Evolutionary conservation across 495 filamentous ascomycete genomes (phyloP).

Genomic region (Tuber aestivum): DNA sequence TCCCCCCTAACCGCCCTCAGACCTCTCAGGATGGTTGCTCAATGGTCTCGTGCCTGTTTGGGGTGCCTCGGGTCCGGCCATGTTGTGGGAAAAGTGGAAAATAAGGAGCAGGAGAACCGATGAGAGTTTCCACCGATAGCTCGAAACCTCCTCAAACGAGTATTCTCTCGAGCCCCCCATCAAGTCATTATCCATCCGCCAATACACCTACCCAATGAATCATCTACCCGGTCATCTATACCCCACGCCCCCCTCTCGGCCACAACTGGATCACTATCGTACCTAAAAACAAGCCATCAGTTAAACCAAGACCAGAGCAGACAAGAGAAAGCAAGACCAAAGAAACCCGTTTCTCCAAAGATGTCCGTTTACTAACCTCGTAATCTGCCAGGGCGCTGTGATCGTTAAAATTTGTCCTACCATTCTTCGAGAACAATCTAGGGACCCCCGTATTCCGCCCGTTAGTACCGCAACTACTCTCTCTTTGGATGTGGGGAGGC

Average conservation of each 20-base stretch:
- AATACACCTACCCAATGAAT: neutral
- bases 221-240: too few species aligned
- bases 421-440: slow-evolving; percentile 42
- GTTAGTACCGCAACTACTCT: neutral
- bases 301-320: neutral
- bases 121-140: neutral
- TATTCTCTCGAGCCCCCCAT: too few species aligned
- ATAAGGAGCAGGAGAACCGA: neutral
- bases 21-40: too few species aligned
- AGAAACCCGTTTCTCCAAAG: slow-evolving; percentile 36
- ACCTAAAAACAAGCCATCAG: neutral
- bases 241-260: too few species aligned
- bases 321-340: too few species aligned
- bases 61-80: too few species aligned
- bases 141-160: neutral
- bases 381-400: slow-evolving; percentile 40
- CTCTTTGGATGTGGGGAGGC: too few species aligned
- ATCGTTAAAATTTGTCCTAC: slow-evolving; percentile 27
- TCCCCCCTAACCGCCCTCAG: too few species aligned
- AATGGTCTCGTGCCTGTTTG: too few species aligned
- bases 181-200: neutral
- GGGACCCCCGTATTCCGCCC: neutral
- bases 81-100: neutral
- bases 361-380: slow-evolving; percentile 39
- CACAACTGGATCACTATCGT: neutral